These are phyloP conservation scores for Lipomyces chichibuensis DNA, from an alignment of 805 yeast genomes.

Conservation along the genomic window DNA sequence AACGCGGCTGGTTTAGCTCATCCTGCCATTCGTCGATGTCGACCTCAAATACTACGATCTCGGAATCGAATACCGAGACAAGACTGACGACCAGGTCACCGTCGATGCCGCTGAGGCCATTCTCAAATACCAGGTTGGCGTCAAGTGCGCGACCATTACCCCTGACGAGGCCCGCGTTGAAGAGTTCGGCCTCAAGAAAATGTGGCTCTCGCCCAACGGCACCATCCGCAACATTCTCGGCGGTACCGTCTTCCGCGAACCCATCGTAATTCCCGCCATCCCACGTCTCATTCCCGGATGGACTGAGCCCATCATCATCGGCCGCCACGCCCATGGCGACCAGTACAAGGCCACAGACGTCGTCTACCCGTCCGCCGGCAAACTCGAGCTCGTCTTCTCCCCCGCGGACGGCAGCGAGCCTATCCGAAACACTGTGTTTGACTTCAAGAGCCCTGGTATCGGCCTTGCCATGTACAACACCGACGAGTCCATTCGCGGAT, in stretches of 20 bases:
- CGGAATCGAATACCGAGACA: constrained; percentile 82
- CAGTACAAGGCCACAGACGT: constrained; percentile 93
- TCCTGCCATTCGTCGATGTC: constrained; percentile 81
- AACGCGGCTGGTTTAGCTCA: constrained; percentile 47
- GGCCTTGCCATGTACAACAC: constrained; percentile 96
- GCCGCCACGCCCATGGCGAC: constrained; percentile 97
- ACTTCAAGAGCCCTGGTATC: constrained; percentile 74
- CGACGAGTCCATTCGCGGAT: constrained; percentile 83
- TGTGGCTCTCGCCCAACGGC: constrained; percentile 98
- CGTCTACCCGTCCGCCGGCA: constrained; percentile 78
- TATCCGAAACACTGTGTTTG: constrained; percentile 62
- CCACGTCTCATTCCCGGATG: constrained; percentile 90
- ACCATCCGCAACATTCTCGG: constrained; percentile 94
- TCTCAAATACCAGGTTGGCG: constrained; percentile 85
- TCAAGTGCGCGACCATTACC: constrained; percentile 98
- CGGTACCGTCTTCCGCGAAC: constrained; percentile 96
- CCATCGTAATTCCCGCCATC: constrained; percentile 84
- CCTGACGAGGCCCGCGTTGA: constrained; percentile 95
- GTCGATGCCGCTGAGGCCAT: constrained; percentile 89
- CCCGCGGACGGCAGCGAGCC: constrained; percentile 65
- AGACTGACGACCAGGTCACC: constrained; percentile 87
- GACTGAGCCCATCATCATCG: constrained; percentile 95
- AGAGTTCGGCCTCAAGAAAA: constrained; percentile 86
- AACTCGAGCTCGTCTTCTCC: constrained; percentile 72
- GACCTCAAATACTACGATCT: constrained; percentile 91